A percentile compares a stretch with the other conserved stretches of the same genome.
Conservation (phyloP, 768 basidiomycete genomes). For the Calocybe indica region DNA sequence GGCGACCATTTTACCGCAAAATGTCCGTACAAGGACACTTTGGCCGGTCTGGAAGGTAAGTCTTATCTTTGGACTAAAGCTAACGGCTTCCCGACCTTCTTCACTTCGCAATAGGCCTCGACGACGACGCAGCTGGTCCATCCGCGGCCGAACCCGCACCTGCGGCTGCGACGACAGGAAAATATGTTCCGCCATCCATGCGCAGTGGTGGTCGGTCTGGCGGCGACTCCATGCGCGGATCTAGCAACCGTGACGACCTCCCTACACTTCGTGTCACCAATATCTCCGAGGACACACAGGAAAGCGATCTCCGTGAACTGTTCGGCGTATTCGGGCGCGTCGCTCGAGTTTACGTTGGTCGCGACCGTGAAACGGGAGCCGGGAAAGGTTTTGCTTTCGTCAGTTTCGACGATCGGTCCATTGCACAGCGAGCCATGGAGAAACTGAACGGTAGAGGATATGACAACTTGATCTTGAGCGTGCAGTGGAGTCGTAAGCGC, state of each 20-base stretch:
- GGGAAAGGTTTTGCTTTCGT: conserved; percentile 98
- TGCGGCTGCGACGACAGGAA: conserved; percentile 49
- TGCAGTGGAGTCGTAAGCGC: conserved; percentile 57
- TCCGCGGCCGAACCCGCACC: conserved; percentile 20
- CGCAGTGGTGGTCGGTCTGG: conserved; percentile 61
- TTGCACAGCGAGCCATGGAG: conserved; percentile 84
- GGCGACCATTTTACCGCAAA: conserved; percentile 97
- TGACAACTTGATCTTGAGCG: conserved; percentile 79
- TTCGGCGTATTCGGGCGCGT: conserved; percentile 85
- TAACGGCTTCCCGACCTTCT: conserved; percentile 17
- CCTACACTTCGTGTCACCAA: conserved; percentile 98
- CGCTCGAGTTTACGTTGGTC: conserved; percentile 87
- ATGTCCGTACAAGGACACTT: conserved; percentile 95
- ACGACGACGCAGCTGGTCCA: conserved; percentile 18
- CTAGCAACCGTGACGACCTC: conserved; percentile 75
- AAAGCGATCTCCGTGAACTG: conserved; percentile 88
- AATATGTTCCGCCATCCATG: conserved; percentile 94
- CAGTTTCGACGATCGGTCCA: conserved; percentile 78
- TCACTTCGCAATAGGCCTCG: conserved; percentile 1
- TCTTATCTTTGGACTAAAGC: conserved; percentile 29
- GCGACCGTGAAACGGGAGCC: conserved; percentile 89
- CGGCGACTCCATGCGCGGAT: conserved; percentile 73
- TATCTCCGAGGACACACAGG: conserved; percentile 91
- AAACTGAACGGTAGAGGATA: conserved; percentile 91
- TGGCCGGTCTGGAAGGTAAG: conserved; percentile 58